A percentile compares a stretch with the other conserved stretches of the same genome.
phyloP scores from a whole-genome alignment of 169 alveolate species.

The Theileria parva region DNA sequence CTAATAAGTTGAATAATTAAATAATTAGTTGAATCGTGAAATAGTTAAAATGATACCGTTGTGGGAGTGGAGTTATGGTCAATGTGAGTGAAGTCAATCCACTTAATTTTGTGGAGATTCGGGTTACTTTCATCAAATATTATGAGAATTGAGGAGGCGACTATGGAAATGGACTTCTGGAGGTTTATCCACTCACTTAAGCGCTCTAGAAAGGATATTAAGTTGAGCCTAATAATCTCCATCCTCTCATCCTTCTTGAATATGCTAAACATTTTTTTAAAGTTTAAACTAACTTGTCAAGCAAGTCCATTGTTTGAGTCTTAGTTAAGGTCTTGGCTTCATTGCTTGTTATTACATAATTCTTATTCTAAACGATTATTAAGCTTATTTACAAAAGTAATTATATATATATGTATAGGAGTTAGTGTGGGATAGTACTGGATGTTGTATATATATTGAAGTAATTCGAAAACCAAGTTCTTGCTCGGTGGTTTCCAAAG shows the following conservation, averaged over 20 bases:
- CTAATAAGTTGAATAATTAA: neutral
- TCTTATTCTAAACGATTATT: conserved; percentile 12
- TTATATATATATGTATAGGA: neutral
- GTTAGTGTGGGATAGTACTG: conserved; percentile 5
- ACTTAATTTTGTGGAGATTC: conserved; percentile 24
- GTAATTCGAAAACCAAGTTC: conserved; percentile 64
- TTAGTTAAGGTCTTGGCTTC: conserved; percentile 41
- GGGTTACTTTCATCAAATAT: conserved; percentile 45
- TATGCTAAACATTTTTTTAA: neutral
- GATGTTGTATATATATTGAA: conserved; percentile 37
- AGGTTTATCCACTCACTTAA: conserved; percentile 39
- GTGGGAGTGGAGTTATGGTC: conserved; percentile 8
- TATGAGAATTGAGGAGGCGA: conserved; percentile 61
- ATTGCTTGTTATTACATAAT: conserved; percentile 28
- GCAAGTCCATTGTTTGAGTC: conserved; percentile 38
- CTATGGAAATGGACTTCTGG: conserved; percentile 48
- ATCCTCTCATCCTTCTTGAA: neutral
- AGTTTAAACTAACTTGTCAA: conserved; percentile 15
- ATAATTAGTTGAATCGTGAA: neutral
- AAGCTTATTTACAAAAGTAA: neutral
- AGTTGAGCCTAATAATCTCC: conserved; percentile 13
- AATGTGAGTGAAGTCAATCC: conserved; percentile 70
- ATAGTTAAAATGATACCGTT: neutral
- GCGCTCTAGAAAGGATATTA: conserved; percentile 14
- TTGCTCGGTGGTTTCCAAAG: conserved; percentile 58